Conservation (phyloP, 2,329 filamentous ascomycete genomes). For the Colletotrichum sp. region DNA sequence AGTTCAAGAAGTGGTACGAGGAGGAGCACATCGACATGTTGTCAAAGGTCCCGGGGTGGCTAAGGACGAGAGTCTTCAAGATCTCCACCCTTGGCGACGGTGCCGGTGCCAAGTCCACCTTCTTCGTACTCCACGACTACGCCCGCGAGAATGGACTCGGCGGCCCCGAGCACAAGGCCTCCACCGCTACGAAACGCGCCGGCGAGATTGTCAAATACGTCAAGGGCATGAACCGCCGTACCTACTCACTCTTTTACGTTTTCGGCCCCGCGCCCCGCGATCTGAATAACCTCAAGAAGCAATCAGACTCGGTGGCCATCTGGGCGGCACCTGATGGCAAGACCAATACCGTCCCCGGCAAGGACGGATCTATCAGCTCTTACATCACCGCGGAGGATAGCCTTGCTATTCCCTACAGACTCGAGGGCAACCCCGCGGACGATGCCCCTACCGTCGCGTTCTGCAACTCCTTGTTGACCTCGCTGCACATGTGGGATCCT, state of each 20-base stretch:
- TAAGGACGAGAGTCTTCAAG: conserved; percentile 73
- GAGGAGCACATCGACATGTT: conserved; percentile 78
- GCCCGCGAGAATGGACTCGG: conserved; percentile 68
- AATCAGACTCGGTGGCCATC: conserved; percentile 47
- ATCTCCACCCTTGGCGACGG: conserved; percentile 67
- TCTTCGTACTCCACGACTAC: conserved; percentile 77
- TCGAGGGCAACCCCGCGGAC: conserved; percentile 74
- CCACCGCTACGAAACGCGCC: conserved; percentile 67
- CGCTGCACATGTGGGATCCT: conserved; percentile 80
- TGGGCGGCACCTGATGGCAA: conserved; percentile 64
- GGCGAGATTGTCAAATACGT: conserved; percentile 66
- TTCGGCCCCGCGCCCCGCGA: conserved; percentile 80
- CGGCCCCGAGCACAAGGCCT: conserved; percentile 67
- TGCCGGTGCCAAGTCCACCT: conserved; percentile 48
- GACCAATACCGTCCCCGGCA: conserved; percentile 53
- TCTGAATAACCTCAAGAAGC: conserved; percentile 59
- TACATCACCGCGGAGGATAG: conserved; percentile 73
- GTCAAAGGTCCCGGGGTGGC: conserved; percentile 78
- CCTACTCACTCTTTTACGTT: conserved; percentile 78
- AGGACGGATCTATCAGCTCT: conserved; percentile 65
- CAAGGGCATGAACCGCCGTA: conserved; percentile 59
- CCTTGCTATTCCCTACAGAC: conserved; percentile 72
- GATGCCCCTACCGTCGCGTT: conserved; percentile 76
- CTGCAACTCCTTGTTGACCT: conserved; percentile 81
- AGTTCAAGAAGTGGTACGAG: conserved; percentile 71